Evolutionary conservation across 495 filamentous ascomycete species (phyloP).

Genomic region (Thermochaetoides thermophila): DNA sequence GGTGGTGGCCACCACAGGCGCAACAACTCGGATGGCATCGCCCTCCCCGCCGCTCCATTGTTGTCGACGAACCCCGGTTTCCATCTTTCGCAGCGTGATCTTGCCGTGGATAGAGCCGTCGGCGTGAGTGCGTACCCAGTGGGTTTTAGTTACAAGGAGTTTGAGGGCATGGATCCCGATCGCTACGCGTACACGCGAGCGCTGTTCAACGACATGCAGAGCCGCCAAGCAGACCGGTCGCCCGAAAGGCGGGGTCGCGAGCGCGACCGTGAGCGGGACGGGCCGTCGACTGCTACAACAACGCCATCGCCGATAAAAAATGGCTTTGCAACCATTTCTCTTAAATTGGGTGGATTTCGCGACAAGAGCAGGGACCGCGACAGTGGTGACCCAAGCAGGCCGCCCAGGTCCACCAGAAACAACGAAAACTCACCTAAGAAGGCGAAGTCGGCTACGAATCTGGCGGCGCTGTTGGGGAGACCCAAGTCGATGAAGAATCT

Average conservation of each 20-base stretch:
- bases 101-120: conserved; percentile 1
- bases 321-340: conserved; percentile 49
- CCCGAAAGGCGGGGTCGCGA: conserved; percentile 25
- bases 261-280: conserved; percentile 1
- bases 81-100: conserved; percentile 7
- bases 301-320: conserved; percentile 41
- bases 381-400: conserved; percentile 41
- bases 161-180: conserved; percentile 6
- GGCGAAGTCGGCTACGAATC: conserved; percentile 68
- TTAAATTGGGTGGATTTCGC: conserved; percentile 45
- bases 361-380: conserved; percentile 33
- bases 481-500: conserved; percentile 45
- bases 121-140: too few relatives aligned
- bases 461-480: conserved; percentile 47
- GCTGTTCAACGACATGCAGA: conserved; percentile 36
- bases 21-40: conserved; percentile 31
- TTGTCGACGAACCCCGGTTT: conserved; percentile 7
- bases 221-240: conserved; percentile 30
- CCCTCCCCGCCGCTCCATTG: conserved; percentile 17
- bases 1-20: conserved; percentile 27
- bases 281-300: background rate
- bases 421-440: conserved; percentile 50
- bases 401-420: conserved; percentile 31
- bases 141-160: too few relatives aligned
- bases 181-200: conserved; percentile 22